Conservation (phyloP, 2,329 filamentous ascomycete genomes). For the Neonectria hederae region DNA sequence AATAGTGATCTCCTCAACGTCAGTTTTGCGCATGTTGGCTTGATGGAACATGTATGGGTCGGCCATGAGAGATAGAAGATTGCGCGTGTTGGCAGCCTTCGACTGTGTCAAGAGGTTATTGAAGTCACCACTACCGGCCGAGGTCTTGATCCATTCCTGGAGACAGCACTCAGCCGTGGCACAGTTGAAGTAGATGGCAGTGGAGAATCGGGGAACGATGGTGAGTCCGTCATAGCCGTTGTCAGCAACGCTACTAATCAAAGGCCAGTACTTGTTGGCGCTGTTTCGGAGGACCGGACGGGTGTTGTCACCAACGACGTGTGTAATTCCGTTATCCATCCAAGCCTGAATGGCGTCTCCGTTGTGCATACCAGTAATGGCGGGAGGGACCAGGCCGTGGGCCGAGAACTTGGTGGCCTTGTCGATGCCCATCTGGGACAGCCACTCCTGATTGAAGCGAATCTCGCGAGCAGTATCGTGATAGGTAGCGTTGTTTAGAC, state of each 20-base stretch:
- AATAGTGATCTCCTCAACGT: slow-evolving; percentile 23
- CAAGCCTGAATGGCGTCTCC: slow-evolving; percentile 30
- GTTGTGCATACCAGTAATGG: slow-evolving; percentile 33
- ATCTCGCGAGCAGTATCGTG: slow-evolving; percentile 29
- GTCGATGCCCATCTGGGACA: slow-evolving; percentile 27
- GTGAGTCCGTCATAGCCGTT: slow-evolving; percentile 28
- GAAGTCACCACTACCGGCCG: slow-evolving; percentile 22
- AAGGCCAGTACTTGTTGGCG: slow-evolving; percentile 24
- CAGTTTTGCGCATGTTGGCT: slow-evolving; percentile 28
- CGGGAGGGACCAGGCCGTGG: slow-evolving; percentile 26
- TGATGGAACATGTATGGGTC: slow-evolving; percentile 37
- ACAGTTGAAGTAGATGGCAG: slow-evolving; percentile 34
- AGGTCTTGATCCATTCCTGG: slow-evolving; percentile 30
- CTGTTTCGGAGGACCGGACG: slow-evolving; percentile 17
- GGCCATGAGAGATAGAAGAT: slow-evolving; percentile 23
- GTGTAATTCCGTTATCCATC: slow-evolving; percentile 25
- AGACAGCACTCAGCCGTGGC: slow-evolving; percentile 27
- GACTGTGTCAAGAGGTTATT: slow-evolving; percentile 20
- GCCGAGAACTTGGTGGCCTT: slow-evolving; percentile 22
- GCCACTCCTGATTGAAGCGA: slow-evolving; percentile 30
- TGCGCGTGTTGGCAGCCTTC: slow-evolving; percentile 24
- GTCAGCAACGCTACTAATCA: slow-evolving; percentile 25
- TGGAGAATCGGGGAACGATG: slow-evolving; percentile 28
- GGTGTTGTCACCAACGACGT: slow-evolving; percentile 31
- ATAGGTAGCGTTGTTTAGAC: slow-evolving; percentile 32